These are phyloP conservation scores for Tolypocladium tundrense DNA, from an alignment of 2,329 filamentous ascomycete genomes.

Conservation along the genomic window DNA sequence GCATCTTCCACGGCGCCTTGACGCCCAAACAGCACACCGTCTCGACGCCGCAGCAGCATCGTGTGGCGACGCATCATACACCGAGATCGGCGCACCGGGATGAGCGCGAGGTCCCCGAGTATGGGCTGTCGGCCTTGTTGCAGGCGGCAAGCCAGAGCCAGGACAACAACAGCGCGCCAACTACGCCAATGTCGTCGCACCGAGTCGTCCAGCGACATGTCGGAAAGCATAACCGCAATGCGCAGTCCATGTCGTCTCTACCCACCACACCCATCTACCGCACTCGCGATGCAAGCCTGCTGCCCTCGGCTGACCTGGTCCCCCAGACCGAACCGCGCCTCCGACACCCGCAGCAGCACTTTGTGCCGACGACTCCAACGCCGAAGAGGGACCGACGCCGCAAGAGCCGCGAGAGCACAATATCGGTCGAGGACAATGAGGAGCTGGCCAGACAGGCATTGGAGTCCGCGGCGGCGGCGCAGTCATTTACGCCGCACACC, in stretches of 20 bases:
- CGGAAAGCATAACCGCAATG: slow-evolving; percentile 60
- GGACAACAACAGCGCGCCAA: slow-evolving; percentile 57
- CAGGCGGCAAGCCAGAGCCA: slow-evolving; percentile 64
- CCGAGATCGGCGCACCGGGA: slow-evolving; percentile 30
- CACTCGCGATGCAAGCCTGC: slow-evolving; percentile 38
- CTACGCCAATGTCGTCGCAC: slow-evolving; percentile 49
- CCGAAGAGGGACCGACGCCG: slow-evolving; percentile 36
- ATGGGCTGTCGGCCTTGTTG: slow-evolving; percentile 68
- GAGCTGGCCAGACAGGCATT: slow-evolving; percentile 45
- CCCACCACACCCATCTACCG: slow-evolving; percentile 62
- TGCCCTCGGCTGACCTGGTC: slow-evolving; percentile 53
- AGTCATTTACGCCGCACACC: slow-evolving; percentile 15
- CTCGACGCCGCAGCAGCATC: slow-evolving; percentile 33
- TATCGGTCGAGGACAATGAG: slow-evolving; percentile 57
- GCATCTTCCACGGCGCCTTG: slow-evolving; percentile 51
- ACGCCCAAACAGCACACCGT: slow-evolving; percentile 42
- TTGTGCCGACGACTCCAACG: slow-evolving; percentile 34
- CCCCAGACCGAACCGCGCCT: slow-evolving; percentile 48
- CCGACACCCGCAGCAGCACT: slow-evolving; percentile 28
- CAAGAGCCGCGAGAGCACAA: slow-evolving; percentile 76
- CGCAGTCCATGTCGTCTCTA: slow-evolving; percentile 76
- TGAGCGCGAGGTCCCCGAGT: slow-evolving; percentile 37
- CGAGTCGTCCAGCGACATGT: slow-evolving; percentile 37
- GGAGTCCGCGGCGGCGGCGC: slow-evolving; percentile 40
- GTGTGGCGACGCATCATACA: slow-evolving; percentile 40